Evolutionary conservation across 106 monocot species (phyloP).

Genomic region (Dendrobium huoshanense): DNA sequence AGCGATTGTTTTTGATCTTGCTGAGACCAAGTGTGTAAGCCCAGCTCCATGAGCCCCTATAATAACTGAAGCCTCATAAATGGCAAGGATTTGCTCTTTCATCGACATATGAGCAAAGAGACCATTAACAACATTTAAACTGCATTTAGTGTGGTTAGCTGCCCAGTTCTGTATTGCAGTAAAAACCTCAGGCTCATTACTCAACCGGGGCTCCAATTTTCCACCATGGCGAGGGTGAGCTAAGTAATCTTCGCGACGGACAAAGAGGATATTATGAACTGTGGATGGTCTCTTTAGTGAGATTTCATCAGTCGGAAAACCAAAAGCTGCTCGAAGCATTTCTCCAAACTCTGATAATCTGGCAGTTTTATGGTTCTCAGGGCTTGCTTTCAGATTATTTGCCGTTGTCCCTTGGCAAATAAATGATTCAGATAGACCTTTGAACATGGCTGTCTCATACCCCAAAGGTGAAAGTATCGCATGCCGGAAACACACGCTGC

Average conservation of each 20-base stretch:
- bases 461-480: conserved; percentile 80
- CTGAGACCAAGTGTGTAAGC: conserved; percentile 76
- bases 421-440: conserved; percentile 63
- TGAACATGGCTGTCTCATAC: conserved; percentile 92
- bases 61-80: conserved; percentile 78
- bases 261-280: conserved; percentile 68
- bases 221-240: conserved; percentile 91
- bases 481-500: conserved; percentile 83
- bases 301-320: conserved; percentile 23
- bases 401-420: conserved; percentile 63
- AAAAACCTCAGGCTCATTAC: conserved; percentile 80
- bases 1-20: conserved; percentile 44
- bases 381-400: conserved; percentile 26
- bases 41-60: conserved; percentile 96
- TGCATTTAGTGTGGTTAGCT: conserved; percentile 42
- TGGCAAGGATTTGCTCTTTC: conserved; percentile 65
- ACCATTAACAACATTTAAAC: conserved; percentile 71
- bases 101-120: conserved; percentile 88
- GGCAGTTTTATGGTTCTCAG: conserved; percentile 53
- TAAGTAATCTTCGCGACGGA: conserved; percentile 89
- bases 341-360: conserved; percentile 88
- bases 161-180: conserved; percentile 64
- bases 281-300: conserved; percentile 18
- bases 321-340: conserved; percentile 67
- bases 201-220: conserved; percentile 65